Base-by-base conservation (phyloP, 345 rosid genomes). In the Gossypium australe region DNA sequence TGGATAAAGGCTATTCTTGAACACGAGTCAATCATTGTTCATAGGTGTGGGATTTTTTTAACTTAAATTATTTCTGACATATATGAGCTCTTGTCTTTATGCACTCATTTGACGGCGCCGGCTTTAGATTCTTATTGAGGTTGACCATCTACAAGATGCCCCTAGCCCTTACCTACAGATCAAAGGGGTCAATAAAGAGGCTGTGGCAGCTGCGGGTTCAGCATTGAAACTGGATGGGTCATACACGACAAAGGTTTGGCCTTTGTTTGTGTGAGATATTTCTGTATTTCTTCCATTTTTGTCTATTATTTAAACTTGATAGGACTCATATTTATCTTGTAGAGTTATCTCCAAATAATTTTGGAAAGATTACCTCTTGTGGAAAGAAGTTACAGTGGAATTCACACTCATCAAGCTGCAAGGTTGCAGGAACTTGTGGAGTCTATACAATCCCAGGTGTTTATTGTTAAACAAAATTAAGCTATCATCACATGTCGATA, bases 301-400 rank as follows among this genome's bases (percentile, higher is more conserved):
- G n/a, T 11, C 63, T 34, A 13, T 64, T 76, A 9, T 27, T 41
- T 27, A 4, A 34, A 69, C 20, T 49, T 77, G 11, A 51, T 67
- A 11, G 0, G 20, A 25, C 74, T 11, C 17, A 1, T 72, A 49
- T 76, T 62, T 38, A 71, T n/a, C 61, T 75, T 67, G 22, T 61
- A 88, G 99, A 93, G 98, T 85, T 90, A 93, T 80, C 91, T 96
- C 67, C 92, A 93, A 87, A 96, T 96, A 81, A 83, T 93, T 78
- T 75, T 92, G 89, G 98, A 93, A 83, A 85, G 87, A 70, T 77
- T 92, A 69, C 97, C 97, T 6, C 83, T 91, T 57, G 73, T 76
- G 25, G 97, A 88, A 80, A 86, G 90, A 81, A 93, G 84, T 79
- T 90, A 91, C 68, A 85, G 80, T 59, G 98, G 97, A 55, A 88